A percentile compares a stretch with the other conserved stretches of the same genome.
Conservation (phyloP, 176 grass and related monocot species). For the Alopecurus myosuroides region DNA sequence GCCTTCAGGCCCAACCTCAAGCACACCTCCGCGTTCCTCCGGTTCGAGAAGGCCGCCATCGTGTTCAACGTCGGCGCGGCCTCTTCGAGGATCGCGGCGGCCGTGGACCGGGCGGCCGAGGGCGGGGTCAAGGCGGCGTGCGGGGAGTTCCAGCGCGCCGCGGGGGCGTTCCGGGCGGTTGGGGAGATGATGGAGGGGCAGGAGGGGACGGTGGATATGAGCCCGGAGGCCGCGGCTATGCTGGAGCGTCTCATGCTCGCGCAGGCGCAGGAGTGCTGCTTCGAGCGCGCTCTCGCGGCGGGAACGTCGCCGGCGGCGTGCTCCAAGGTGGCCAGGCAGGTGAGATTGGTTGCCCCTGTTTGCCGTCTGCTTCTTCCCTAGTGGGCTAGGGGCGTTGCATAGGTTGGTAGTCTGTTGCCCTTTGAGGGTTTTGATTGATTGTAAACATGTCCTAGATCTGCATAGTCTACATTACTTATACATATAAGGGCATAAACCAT, state of each 20-base stretch:
- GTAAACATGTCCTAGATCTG: neutral
- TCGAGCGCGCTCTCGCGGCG: conserved; percentile 62
- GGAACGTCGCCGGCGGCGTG: conserved; percentile 42
- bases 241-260: conserved; percentile 85
- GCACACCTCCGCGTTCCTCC: conserved; percentile 39
- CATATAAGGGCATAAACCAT: neutral
- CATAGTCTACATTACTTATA: neutral
- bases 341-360: conserved; percentile 2
- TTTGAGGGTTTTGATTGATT: neutral
- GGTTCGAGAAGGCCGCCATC: conserved; percentile 61
- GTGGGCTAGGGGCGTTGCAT: neutral
- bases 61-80: conserved; percentile 66
- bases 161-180: conserved; percentile 49
- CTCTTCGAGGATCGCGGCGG: conserved; percentile 49
- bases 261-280: conserved; percentile 88
- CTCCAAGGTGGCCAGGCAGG: conserved; percentile 82
- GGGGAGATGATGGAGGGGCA: conserved; percentile 46
- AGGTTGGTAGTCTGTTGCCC: neutral
- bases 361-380: neutral
- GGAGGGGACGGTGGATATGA: conserved; percentile 58
- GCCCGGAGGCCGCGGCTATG: conserved; percentile 45
- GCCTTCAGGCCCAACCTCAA: conserved; percentile 66
- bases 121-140: conserved; percentile 55
- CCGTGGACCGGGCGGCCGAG: conserved; percentile 36
- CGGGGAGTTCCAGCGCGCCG: conserved; percentile 56